Evolutionary conservation across 805 yeast genomes (phyloP), one percentile per base, ranked within the genome.

Genomic region (Suhomyces sp.): DNA sequence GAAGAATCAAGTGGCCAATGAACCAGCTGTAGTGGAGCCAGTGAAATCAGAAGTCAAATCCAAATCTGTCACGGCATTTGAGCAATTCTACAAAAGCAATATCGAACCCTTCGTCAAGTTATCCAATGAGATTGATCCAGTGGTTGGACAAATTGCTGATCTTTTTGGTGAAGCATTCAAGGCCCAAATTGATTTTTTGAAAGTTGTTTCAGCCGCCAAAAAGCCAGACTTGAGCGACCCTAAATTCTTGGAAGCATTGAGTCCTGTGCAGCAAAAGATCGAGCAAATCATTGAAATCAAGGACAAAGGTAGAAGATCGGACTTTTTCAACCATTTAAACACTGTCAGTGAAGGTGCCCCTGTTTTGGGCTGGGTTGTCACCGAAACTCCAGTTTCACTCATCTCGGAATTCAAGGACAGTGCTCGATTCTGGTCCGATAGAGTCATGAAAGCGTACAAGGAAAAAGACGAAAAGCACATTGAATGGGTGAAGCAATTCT

Each of bases 401-500:
- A 80, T 94, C 52, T 82, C 87, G 3, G 97, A 92, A 58, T 88
- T 85, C 72, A 88, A 87, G 66, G 99, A 94, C 65, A 84, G 96
- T 19, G 88, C 97, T 35, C 93, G 87, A 68, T 94, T 94, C 72
- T 94, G 97, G 91, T 82, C 96, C 9, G 92, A 94, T 72, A 83
- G 96, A 61, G 86, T 93, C 44, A 72, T 92, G 67, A 92, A 92
- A 71, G 97, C 90, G 56, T 85, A 73, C 73, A 90, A 82, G 70
- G 96, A 86, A 17, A 72, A 81, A 47, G 91, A 88, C 60, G 76
- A 81, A 40, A 74, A 73, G 51, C 89, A 89, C 47, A 85, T 80
- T 24, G 87, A 86, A 53, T 94, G 98, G 98, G 97, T 87, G 40
- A 83, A 85, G 56, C 63, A 70, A 13, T 89, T 84, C 65, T 71